These are phyloP conservation scores for Sequoiadendron giganteum DNA, from an alignment of 75 land plant species.

Conservation along the genomic window DNA sequence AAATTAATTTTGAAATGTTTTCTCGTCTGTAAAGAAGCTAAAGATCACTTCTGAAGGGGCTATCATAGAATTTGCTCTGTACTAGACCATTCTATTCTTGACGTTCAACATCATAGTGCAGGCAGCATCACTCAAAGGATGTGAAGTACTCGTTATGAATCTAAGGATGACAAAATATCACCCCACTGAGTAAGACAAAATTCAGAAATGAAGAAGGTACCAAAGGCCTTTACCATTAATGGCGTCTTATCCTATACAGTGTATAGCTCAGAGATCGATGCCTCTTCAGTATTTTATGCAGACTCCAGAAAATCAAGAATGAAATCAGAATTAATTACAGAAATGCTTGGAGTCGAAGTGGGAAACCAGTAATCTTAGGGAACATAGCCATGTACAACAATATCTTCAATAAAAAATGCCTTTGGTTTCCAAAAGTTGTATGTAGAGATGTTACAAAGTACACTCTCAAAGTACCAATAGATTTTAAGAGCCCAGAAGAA, in stretches of 20 bases:
- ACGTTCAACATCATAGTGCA: background rate
- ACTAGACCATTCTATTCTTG: background rate
- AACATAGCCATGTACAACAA: background rate
- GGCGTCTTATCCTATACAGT: slow-evolving; percentile 5
- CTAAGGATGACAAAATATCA: background rate
- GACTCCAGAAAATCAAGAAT: slow-evolving; percentile 8
- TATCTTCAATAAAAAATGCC: slow-evolving; percentile 8
- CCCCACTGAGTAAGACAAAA: background rate
- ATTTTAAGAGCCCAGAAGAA: background rate
- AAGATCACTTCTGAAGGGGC: background rate
- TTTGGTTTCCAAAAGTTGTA: slow-evolving; percentile 4
- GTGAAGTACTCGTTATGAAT: background rate
- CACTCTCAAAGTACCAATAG: slow-evolving; percentile 1
- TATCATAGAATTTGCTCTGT: background rate
- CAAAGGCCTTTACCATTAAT: background rate
- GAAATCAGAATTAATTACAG: slow-evolving; percentile 1
- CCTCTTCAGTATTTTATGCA: background rate
- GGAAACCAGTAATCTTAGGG: background rate
- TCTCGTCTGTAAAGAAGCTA: background rate
- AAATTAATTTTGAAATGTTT: background rate
- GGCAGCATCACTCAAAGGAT: background rate
- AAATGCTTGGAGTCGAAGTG: slow-evolving; percentile 1
- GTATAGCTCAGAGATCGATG: background rate
- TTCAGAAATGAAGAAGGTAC: background rate
- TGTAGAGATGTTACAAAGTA: background rate